phyloP scores from a whole-genome alignment of 345 rosid genomes.

The Dovyalis caffra region DNA sequence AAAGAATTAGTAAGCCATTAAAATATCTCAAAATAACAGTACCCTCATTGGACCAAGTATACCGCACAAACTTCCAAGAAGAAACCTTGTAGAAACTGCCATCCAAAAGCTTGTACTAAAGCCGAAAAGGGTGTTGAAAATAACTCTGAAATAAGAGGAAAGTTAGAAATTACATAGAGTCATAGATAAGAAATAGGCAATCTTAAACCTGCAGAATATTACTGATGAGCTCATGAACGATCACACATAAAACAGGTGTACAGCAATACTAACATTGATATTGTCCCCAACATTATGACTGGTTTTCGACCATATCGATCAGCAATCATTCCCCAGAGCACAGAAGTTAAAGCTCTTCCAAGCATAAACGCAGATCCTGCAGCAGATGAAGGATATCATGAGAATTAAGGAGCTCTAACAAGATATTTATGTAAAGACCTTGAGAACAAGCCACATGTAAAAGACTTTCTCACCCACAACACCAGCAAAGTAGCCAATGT shows the following conservation, averaged over 20 bases:
- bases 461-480: slow-evolving; percentile 44
- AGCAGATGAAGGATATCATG: neutral
- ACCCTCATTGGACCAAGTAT: slow-evolving; percentile 68
- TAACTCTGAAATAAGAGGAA: slow-evolving; percentile 39
- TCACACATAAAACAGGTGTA: neutral
- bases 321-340: slow-evolving; percentile 73
- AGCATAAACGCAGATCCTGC: slow-evolving; percentile 82
- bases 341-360: slow-evolving; percentile 79
- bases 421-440: slow-evolving; percentile 2
- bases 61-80: slow-evolving; percentile 62
- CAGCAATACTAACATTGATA: slow-evolving; percentile 49
- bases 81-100: slow-evolving; percentile 60
- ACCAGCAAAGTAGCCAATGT: slow-evolving; percentile 78
- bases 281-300: slow-evolving; percentile 49
- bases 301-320: slow-evolving; percentile 83
- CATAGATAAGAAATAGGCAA: neutral
- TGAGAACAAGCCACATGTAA: neutral
- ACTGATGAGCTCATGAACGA: neutral
- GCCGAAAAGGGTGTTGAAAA: slow-evolving; percentile 67
- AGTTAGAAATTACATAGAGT: neutral
- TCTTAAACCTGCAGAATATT: neutral
- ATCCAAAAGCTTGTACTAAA: slow-evolving; percentile 64
- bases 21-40: slow-evolving; percentile 2
- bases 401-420: neutral
- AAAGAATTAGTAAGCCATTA: neutral